These are phyloP conservation scores for Ottelia alismoides DNA, from an alignment of 106 monocot genomes.

Conservation along the genomic window DNA sequence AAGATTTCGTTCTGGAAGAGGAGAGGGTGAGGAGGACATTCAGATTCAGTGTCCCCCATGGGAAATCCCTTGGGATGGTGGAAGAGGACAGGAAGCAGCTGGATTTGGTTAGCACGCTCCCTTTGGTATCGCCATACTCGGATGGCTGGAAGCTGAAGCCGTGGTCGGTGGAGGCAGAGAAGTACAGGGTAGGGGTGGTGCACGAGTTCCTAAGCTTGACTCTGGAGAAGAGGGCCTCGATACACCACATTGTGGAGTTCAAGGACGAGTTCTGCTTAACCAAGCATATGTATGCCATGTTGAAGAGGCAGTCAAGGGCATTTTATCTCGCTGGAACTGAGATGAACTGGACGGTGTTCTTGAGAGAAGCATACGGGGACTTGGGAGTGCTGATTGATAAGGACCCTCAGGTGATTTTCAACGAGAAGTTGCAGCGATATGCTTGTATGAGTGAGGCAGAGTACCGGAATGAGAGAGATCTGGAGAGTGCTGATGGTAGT, in stretches of 20 bases:
- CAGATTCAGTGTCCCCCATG: constrained; percentile 50
- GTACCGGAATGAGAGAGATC: constrained; percentile 4
- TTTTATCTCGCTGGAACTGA: constrained; percentile 91
- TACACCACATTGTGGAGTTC: constrained; percentile 95
- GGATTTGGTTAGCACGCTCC: constrained; percentile 44
- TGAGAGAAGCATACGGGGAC: constrained; percentile 58
- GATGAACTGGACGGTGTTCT: constrained; percentile 96
- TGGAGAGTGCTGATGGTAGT: not conserved
- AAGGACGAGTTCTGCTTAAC: constrained; percentile 91
- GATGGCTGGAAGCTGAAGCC: constrained; percentile 49
- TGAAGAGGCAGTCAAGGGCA: constrained; percentile 71
- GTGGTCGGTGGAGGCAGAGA: constrained; percentile 88
- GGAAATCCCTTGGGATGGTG: constrained; percentile 36
- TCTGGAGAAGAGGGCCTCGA: constrained; percentile 79
- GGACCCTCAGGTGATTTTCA: constrained; percentile 64
- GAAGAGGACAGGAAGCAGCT: constrained; percentile 57
- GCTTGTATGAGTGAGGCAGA: constrained; percentile 49
- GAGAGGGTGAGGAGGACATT: constrained; percentile 50
- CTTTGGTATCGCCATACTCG: constrained; percentile 77
- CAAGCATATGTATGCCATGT: constrained; percentile 64
- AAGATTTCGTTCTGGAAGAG: constrained; percentile 58
- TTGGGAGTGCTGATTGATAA: constrained; percentile 62
- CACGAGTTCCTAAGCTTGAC: constrained; percentile 91
- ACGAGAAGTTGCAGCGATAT: constrained; percentile 58
- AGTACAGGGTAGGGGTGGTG: constrained; percentile 75